A percentile compares a stretch with the other conserved stretches of the same genome.
These are phyloP conservation scores for barrel medic (Medicago truncatula) DNA, from an alignment of 306 rosid genomes.

Conservation along the genomic window MtrunA17r5.0-ANR NC_053048.1:36203001-36203500, in stretches of 20 bases:
- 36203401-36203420: conserved; percentile 40
- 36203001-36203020: too few relatives aligned
- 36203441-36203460: not conserved
- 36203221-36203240: not conserved
- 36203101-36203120: not conserved
- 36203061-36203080: not conserved
- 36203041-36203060: not conserved
- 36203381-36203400: conserved; percentile 28
- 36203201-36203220: not conserved
- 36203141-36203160: not conserved
- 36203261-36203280: conserved; percentile 9
- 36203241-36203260: not conserved
- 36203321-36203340: conserved; percentile 26
- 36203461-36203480: not conserved
- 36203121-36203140: not conserved
- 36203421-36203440: conserved; percentile 27
- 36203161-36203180: not conserved
- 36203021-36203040: too few relatives aligned
- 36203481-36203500: too few relatives aligned
- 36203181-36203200: not conserved
- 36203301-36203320: conserved; percentile 12
- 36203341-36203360: conserved; percentile 17
- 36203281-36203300: not conserved
- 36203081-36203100: not conserved
- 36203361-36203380: conserved; percentile 26